phyloP scores from a whole-genome alignment of 257 asterid species.

The Schizonepeta tenuifolia region DNA sequence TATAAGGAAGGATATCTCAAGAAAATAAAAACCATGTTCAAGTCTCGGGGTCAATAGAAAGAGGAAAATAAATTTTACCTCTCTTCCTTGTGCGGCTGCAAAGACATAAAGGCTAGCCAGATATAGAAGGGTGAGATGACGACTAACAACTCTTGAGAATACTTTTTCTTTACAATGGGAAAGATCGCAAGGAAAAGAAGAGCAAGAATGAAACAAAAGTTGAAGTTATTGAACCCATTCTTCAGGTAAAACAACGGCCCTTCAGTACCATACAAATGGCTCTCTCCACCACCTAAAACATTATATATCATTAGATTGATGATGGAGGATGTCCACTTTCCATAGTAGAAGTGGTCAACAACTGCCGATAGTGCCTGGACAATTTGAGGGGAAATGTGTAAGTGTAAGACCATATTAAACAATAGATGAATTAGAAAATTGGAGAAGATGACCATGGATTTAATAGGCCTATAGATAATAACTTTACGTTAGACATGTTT shows the following conservation, averaged over 20 bases:
- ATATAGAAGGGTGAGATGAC: constrained; percentile 84
- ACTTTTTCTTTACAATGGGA: constrained; percentile 81
- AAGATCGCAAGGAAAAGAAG: constrained; percentile 71
- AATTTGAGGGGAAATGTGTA: constrained; percentile 31
- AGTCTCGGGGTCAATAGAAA: neutral
- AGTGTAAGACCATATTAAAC: constrained; percentile 22
- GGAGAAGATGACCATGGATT: constrained; percentile 20
- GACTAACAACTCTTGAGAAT: constrained; percentile 76
- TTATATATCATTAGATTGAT: constrained; percentile 84
- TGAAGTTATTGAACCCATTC: constrained; percentile 95
- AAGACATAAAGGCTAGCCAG: constrained; percentile 96
- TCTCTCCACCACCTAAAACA: constrained; percentile 96
- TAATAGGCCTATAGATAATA: constrained; percentile 5
- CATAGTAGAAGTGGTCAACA: constrained; percentile 79
- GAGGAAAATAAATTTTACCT: constrained; percentile 53
- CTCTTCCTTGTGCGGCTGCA: constrained; percentile 99
- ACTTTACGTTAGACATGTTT: constrained; percentile 16
- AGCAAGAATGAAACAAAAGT: constrained; percentile 87
- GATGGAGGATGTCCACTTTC: constrained; percentile 92
- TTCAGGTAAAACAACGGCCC: constrained; percentile 80
- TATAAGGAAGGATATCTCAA: constrained; percentile 14
- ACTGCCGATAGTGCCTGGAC: constrained; percentile 70
- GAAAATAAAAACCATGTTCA: neutral
- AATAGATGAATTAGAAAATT: constrained; percentile 5
- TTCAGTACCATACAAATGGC: constrained; percentile 94